These are phyloP conservation scores for Nepenthes gracilis DNA, from an alignment of 148 eudicot genomes.

Conservation along the genomic window DNA sequence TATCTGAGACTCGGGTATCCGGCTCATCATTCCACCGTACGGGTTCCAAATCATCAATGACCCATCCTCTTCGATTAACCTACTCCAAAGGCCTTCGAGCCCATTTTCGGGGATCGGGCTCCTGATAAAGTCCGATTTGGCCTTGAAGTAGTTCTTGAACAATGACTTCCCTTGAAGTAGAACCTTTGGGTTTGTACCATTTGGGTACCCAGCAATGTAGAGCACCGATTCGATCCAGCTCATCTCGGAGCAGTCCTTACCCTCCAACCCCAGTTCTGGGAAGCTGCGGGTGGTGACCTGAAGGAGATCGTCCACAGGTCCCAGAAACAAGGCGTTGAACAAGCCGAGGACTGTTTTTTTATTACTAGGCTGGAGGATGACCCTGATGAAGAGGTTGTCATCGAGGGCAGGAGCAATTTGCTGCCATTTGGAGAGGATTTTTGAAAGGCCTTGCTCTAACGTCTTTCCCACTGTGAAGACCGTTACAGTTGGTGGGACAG, in stretches of 20 bases:
- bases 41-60: constrained; percentile 1
- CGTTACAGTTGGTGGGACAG: constrained; percentile 3
- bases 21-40: constrained; percentile 6
- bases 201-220: not conserved
- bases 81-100: constrained; percentile 3
- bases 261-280: not conserved
- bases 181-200: not conserved
- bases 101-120: constrained; percentile 2
- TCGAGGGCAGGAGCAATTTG: not conserved
- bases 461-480: not conserved
- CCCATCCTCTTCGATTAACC: not conserved
- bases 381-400: constrained; percentile 2
- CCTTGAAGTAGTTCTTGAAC: not conserved
- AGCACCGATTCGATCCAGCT: constrained; percentile 5
- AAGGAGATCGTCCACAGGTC: not conserved
- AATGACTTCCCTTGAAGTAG: not conserved
- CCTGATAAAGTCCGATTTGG: constrained; percentile 4
- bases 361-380: not conserved
- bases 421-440: constrained; percentile 5
- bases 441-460: not conserved
- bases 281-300: not conserved
- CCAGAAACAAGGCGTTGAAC: not conserved
- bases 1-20: not conserved
- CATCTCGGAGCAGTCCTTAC: not conserved
- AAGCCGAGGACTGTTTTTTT: not conserved